A percentile compares a stretch with the other conserved stretches of the same genome.
These are phyloP conservation scores for Fusarium pilosicola DNA, from an alignment of 2,329 filamentous ascomycete species.

Conservation along the genomic window DNA sequence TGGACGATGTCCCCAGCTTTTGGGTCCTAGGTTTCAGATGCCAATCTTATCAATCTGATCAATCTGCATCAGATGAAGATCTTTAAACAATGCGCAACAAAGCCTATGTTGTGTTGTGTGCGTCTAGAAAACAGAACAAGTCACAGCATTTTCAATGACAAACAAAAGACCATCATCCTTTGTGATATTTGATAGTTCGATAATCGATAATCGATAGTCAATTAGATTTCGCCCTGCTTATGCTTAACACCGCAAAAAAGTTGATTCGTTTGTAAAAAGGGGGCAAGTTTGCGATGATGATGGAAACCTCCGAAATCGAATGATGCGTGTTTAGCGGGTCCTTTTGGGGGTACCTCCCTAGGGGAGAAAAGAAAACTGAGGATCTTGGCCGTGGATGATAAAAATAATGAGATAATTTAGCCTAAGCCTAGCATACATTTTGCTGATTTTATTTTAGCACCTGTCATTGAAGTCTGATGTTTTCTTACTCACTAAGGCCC, in stretches of 20 bases:
- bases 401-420: not conserved
- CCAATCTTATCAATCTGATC: conserved; percentile 47
- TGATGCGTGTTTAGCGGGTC: conserved; percentile 31
- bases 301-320: conserved; percentile 46
- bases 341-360: conserved; percentile 22
- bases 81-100: conserved; percentile 6
- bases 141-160: not conserved
- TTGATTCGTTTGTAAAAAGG: conserved; percentile 15
- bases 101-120: not conserved
- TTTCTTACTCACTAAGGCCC: not conserved
- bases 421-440: accelerated
- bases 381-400: not conserved
- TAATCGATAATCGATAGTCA: not conserved
- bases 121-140: not conserved
- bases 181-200: not conserved
- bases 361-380: not conserved
- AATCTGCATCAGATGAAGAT: conserved; percentile 41
- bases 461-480: not conserved
- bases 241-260: not conserved
- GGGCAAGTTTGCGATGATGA: conserved; percentile 16
- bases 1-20: conserved; percentile 28
- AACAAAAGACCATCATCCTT: not conserved
- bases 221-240: conserved; percentile 1
- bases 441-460: not conserved
- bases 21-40: conserved; percentile 14